Conservation (phyloP, 495 filamentous ascomycete genomes). For the Neurospora sublineolata region DNA sequence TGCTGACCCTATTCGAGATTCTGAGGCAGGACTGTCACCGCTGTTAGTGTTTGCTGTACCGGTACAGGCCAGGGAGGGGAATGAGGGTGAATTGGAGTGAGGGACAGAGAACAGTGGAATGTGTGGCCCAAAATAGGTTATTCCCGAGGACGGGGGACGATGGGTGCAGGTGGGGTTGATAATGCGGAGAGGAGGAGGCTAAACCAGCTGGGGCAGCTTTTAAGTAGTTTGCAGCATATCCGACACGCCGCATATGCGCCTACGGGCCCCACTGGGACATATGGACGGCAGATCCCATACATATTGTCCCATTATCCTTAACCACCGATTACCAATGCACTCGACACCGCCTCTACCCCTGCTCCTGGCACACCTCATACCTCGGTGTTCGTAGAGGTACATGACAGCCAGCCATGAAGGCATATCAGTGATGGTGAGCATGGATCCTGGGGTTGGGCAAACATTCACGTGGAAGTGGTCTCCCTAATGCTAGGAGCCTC, state of each 20-base stretch:
- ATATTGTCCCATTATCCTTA: background rate
- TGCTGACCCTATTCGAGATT: background rate
- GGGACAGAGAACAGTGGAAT: constrained; percentile 3
- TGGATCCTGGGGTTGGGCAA: background rate
- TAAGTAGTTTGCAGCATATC: constrained; percentile 7
- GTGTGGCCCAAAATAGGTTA: constrained; percentile 3
- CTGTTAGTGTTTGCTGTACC: background rate
- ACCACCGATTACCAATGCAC: background rate
- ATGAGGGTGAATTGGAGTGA: background rate
- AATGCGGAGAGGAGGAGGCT: constrained; percentile 8
- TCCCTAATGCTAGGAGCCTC: background rate
- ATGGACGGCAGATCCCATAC: background rate
- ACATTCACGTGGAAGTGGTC: background rate
- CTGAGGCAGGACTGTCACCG: background rate
- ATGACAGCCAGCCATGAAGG: background rate
- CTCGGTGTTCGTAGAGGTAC: background rate
- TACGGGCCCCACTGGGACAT: background rate
- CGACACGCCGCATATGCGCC: constrained; percentile 4
- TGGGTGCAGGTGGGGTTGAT: constrained; percentile 1
- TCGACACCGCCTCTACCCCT: background rate
- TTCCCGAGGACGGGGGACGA: constrained; percentile 1
- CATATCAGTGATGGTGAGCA: background rate
- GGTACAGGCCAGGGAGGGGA: background rate
- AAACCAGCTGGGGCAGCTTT: constrained; percentile 12
- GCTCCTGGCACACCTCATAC: background rate